Percentiles rank a stretch among this genome's conserved stretches.
These are phyloP conservation scores for Brassica balearica DNA, from an alignment of 441 rosid genomes.

Conservation along the genomic window DNA sequence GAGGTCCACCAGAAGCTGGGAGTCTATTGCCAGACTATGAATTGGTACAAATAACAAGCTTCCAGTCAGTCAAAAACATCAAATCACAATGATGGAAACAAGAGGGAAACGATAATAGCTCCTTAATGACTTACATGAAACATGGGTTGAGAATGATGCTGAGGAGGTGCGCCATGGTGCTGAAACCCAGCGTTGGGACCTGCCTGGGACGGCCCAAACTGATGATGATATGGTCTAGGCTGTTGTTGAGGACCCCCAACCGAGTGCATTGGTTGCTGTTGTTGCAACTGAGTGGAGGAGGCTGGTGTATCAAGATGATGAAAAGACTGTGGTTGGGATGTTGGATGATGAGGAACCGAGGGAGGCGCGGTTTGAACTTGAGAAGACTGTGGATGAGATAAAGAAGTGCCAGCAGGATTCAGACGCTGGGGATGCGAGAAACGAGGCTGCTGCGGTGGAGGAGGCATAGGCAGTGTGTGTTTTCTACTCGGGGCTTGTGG, in stretches of 20 bases:
- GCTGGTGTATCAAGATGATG: constrained; percentile 72
- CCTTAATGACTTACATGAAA: constrained; percentile 68
- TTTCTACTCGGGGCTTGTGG: constrained; percentile 60
- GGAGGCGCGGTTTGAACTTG: constrained; percentile 59
- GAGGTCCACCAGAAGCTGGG: constrained; percentile 10
- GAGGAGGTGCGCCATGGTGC: constrained; percentile 71
- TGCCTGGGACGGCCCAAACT: constrained; percentile 63
- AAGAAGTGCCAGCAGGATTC: constrained; percentile 55
- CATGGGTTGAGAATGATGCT: constrained; percentile 75
- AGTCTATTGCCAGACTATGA: constrained; percentile 54
- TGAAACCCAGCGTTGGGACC: constrained; percentile 75
- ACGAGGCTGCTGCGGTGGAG: constrained; percentile 54
- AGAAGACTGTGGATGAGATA: constrained; percentile 66
- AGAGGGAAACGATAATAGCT: constrained; percentile 1
- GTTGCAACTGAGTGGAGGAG: constrained; percentile 76
- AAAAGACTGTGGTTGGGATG: constrained; percentile 64
- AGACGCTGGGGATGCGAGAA: constrained; percentile 65
- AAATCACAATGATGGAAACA: constrained; percentile 9
- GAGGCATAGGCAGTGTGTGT: constrained; percentile 61
- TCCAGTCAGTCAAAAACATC: constrained; percentile 27
- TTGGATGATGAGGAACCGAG: constrained; percentile 59
- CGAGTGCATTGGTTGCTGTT: constrained; percentile 68
- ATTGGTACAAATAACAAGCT: constrained; percentile 36
- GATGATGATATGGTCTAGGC: constrained; percentile 72
- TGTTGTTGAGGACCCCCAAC: constrained; percentile 64